phyloP scores from a whole-genome alignment of 1,284 basidiomycete genomes.

The Melanopsichium pennsylvanicum region DNA sequence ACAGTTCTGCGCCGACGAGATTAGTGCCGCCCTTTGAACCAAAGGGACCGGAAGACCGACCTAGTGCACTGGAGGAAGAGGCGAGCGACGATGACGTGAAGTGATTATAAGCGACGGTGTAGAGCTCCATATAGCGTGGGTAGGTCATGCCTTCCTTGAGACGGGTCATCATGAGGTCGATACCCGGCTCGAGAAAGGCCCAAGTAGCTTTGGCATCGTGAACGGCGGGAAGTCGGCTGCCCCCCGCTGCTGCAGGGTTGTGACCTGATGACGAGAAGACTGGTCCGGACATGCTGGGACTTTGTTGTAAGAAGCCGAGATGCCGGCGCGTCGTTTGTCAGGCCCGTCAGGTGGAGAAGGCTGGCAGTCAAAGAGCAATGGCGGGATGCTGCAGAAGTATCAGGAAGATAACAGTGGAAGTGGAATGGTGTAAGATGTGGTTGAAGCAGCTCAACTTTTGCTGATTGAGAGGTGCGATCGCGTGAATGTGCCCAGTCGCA shows the following conservation, averaged over 20 bases:
- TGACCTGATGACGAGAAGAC: slow-evolving; percentile 16
- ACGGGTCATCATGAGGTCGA: slow-evolving; percentile 67
- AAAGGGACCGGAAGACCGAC: slow-evolving; percentile 33
- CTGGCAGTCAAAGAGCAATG: too few relatives aligned
- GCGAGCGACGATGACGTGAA: slow-evolving; percentile 89
- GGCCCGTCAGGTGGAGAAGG: too few relatives aligned
- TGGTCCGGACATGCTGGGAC: slow-evolving; percentile 20
- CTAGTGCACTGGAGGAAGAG: slow-evolving; percentile 31
- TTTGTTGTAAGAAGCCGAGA: background rate
- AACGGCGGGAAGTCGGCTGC: slow-evolving; percentile 29
- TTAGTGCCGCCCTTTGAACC: slow-evolving; percentile 74
- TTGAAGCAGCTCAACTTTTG: too few relatives aligned
- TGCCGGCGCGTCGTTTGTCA: too few relatives aligned
- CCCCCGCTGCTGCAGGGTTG: slow-evolving; percentile 9
- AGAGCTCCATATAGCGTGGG: slow-evolving; percentile 89
- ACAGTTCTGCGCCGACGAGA: slow-evolving; percentile 92
- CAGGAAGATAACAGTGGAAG: too few relatives aligned
- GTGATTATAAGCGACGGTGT: slow-evolving; percentile 91
- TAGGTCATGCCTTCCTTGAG: slow-evolving; percentile 88
- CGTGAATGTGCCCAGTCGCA: too few relatives aligned
- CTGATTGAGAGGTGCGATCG: too few relatives aligned
- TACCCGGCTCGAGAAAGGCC: slow-evolving; percentile 85
- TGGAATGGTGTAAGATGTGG: too few relatives aligned
- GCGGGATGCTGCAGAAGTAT: too few relatives aligned
- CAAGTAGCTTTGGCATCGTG: slow-evolving; percentile 74